Base-by-base conservation (phyloP, 140 eudicot species). In the Erigeron philadelphicus region DNA sequence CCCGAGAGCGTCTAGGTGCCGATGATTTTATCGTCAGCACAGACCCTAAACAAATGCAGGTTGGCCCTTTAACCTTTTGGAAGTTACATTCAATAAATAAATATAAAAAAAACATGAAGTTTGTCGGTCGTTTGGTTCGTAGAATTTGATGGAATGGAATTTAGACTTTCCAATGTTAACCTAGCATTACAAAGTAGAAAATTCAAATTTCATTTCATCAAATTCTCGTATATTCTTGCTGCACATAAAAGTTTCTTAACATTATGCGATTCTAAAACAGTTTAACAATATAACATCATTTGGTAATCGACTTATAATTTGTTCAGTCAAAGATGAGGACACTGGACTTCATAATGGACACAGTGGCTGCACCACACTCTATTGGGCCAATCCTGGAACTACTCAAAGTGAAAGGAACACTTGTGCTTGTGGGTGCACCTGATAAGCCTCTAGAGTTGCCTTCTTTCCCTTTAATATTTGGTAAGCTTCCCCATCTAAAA, bases 391-490 rank as follows among this genome's bases (percentile, higher is more conserved):
- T 19, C 4, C 68, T 92, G 10, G 98, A 92, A 83, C 76, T 92
- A 61, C 81, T 92, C 23, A 86, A 86, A 77, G 87, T 88, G 35
- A 86, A 83, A 3, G 98, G 98, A 11, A 84, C 95, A 1, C 61
- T 92, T 49, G 86, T 78, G 40, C 76, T 92, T 72, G 95, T 92
- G 52, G 96, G 98, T 66, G 96, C 98, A 53, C 96, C 98, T 0
- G 98, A 89, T 48, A 81, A 84, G 95, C 98, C 98, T 46, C 15
- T 92, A n/a, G 96, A 84, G 48, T 76, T 92, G 41, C 98, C 98
- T 66, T 25, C 90, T n/a, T 86, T 86, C 71, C 88, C 96, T 17
- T 17, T 92, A 72, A 84, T 92, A 11, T 92, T 88, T 52, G 98
- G 98, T 83, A 81, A 76, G 78, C 0, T 48, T 38, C 46, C 7